A percentile compares a stretch with the other conserved stretches of the same genome.
These are phyloP conservation scores for Syncephalastrum sp. DNA, from an alignment of 371 early-diverging fungal species.

Conservation along the genomic window DNA sequence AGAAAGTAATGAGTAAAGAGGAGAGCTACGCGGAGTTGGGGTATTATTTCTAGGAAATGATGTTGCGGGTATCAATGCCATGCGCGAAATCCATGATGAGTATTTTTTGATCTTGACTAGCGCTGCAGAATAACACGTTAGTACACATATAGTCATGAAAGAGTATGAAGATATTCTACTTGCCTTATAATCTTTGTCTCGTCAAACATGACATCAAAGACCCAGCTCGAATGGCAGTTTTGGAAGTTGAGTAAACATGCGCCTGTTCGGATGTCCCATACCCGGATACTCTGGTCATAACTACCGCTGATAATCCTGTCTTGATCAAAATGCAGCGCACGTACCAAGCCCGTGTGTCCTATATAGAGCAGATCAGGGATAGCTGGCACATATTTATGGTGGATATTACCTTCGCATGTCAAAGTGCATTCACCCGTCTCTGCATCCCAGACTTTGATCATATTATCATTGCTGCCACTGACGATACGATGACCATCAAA, in stretches of 20 bases:
- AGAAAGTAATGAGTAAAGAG: not conserved
- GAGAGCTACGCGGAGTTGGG: not conserved
- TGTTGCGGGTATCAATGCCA: slow-evolving; percentile 27
- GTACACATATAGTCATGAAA: not conserved
- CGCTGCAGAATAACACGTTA: slow-evolving; percentile 29
- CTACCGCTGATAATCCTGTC: slow-evolving; percentile 49
- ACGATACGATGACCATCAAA: slow-evolving; percentile 89
- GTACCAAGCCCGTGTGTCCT: slow-evolving; percentile 89
- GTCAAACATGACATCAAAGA: slow-evolving; percentile 91
- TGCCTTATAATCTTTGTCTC: slow-evolving; percentile 76
- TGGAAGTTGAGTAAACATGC: slow-evolving; percentile 53
- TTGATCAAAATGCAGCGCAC: slow-evolving; percentile 79
- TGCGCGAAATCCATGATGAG: slow-evolving; percentile 83
- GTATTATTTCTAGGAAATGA: slow-evolving; percentile 2
- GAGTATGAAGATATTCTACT: not conserved
- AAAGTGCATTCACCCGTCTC: slow-evolving; percentile 73
- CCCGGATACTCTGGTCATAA: slow-evolving; percentile 96
- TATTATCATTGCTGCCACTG: slow-evolving; percentile 92
- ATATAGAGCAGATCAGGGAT: slow-evolving; percentile 26
- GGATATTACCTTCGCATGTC: slow-evolving; percentile 42
- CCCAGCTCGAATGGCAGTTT: slow-evolving; percentile 85
- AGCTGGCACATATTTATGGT: not conserved
- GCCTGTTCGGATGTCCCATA: slow-evolving; percentile 78
- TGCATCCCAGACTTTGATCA: slow-evolving; percentile 94
- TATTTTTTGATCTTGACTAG: slow-evolving; percentile 79